phyloP scores from a whole-genome alignment of 1,139 yeast genomes.

The Candida gigantensis region DNA sequence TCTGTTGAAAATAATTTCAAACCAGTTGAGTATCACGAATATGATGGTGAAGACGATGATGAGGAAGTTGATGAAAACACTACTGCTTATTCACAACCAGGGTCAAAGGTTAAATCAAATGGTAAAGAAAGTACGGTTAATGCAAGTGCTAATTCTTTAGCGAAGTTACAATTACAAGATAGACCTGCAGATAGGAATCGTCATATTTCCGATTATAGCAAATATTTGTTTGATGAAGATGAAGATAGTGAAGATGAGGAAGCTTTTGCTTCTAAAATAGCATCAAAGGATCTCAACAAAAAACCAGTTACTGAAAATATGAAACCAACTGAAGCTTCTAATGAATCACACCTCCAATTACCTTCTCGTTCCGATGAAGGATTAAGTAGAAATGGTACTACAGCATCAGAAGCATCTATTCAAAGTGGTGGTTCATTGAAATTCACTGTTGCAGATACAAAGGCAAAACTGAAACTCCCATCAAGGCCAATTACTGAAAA shows the following conservation, averaged over 20 bases:
- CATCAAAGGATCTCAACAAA: no score
- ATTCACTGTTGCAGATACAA: conserved; percentile 29
- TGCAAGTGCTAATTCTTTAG: background rate
- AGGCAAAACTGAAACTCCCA: conserved; percentile 17
- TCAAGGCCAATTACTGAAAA: background rate
- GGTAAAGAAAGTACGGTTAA: background rate
- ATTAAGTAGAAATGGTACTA: conserved; percentile 26
- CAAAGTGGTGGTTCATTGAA: conserved; percentile 40
- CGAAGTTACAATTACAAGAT: conserved; percentile 5
- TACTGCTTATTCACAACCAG: background rate
- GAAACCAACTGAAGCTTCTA: no score
- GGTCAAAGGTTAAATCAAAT: background rate
- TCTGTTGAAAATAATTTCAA: conserved; percentile 31
- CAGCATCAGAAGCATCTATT: conserved; percentile 33
- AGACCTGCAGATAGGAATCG: conserved; percentile 15
- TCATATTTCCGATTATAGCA: conserved; percentile 38
- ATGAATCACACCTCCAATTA: conserved; percentile 13
- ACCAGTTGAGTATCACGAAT: conserved; percentile 18
- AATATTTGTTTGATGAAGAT: conserved; percentile 32
- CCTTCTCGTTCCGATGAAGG: conserved; percentile 16
- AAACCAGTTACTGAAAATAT: no score
- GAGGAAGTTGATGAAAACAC: conserved; percentile 8
- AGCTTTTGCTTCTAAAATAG: conserved; percentile 8
- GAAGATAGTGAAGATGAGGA: conserved; percentile 15
- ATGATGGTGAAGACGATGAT: conserved; percentile 15